These are phyloP conservation scores for Plasmodium fragile DNA, from an alignment of 169 alveolate species.

Conservation along the genomic window DNA sequence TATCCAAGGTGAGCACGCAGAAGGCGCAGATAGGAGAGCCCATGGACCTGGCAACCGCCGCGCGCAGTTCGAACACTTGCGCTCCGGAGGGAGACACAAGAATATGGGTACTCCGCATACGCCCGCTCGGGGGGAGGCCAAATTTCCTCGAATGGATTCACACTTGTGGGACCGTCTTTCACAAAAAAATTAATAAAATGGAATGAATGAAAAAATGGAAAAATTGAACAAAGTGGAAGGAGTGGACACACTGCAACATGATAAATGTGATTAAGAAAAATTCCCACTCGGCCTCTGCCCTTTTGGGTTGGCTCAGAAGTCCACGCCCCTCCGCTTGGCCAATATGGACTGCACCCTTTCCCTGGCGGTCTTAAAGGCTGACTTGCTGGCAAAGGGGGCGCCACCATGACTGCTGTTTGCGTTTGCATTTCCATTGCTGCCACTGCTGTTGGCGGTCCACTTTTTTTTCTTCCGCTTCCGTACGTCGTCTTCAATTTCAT, in stretches of 20 bases:
- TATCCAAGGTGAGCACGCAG: not conserved
- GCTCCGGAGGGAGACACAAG: not conserved
- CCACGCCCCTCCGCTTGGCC: slow-evolving; percentile 48
- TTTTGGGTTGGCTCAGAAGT: not conserved
- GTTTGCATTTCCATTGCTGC: not conserved
- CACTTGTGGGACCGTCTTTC: not conserved
- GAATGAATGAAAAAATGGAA: not conserved
- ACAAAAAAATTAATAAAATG: not conserved
- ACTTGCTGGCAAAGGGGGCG: not conserved
- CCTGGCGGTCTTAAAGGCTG: slow-evolving; percentile 45
- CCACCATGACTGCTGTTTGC: not conserved
- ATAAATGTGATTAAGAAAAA: not conserved
- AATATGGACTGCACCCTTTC: slow-evolving; percentile 49
- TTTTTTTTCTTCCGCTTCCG: slow-evolving; percentile 28
- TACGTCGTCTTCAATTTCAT: slow-evolving; percentile 39
- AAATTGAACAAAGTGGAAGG: not conserved
- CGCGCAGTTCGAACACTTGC: not conserved
- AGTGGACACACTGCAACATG: not conserved
- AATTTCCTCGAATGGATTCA: not conserved
- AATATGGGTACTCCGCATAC: no score
- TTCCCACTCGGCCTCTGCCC: not conserved
- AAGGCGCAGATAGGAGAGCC: not conserved
- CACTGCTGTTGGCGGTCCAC: slow-evolving; percentile 5
- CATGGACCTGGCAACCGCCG: not conserved
- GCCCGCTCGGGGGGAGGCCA: not conserved